Base-by-base conservation (phyloP, 2,329 filamentous ascomycete genomes). In the Nothomitra cinnamomea region DNA sequence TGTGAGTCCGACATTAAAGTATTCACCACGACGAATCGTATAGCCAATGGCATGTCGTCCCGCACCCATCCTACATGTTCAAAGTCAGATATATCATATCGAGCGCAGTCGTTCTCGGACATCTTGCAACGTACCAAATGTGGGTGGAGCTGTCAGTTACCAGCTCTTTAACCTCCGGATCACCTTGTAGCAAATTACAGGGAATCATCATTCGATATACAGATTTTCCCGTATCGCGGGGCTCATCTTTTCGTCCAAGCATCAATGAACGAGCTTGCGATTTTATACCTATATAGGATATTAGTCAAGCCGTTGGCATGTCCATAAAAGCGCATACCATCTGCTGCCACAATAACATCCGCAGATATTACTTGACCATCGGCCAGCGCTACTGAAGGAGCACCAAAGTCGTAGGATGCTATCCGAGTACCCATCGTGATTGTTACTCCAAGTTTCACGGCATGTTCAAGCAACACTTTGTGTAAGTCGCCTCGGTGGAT, bases 151-250 rank as follows among this genome's bases (percentile, higher is more conserved):
- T 10, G 10, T 32, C 28, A 4, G 28, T 32, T 32, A 32, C 10
- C 10, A 32, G 10, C 28, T 32, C 10, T 10, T 5, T 10, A 10
- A 32, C 28, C 4, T 32, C 28, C 5, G 28, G 10, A 52, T 89
- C 83, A 85, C 84, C 89, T 51, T 85, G 66, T 77, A 89, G 83
- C 55, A 82, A 72, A 28, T 78, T 73, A 12, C 84, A 77, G 1
- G 75, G 77, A 17, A 89, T 73, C 77, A 89, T 83, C 66, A 89
- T 85, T 12, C 85, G 78, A 69, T 89, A 89, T 2, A 83, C 83
- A 0, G 85, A 85, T 67, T 88, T 82, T 2, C 82, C 79, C 0
- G 84, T 87, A 56, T 62, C 56, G 5, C 63, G 56, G 6, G 64
- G 59, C 25, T 62, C 61, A 24, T 61, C 56, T 1, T 57, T 54